Percentiles rank a stretch among this genome's conserved stretches.
These are phyloP conservation scores for Diaporthe citrichinensis DNA, from an alignment of 2,329 filamentous ascomycete species.

Conservation along the genomic window DNA sequence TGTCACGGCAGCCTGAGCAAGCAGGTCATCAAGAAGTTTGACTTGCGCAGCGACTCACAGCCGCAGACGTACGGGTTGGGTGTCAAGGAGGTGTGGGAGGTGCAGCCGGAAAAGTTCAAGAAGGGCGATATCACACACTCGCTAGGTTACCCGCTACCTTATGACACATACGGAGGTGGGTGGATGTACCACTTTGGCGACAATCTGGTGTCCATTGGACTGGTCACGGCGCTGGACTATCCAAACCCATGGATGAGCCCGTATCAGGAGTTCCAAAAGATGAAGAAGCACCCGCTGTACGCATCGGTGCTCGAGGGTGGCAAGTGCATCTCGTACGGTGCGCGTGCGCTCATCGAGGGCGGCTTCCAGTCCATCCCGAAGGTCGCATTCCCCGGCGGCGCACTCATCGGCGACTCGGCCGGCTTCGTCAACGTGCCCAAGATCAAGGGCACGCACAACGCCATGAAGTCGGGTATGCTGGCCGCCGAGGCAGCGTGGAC, in stretches of 20 bases:
- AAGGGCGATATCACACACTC: slow-evolving; percentile 89
- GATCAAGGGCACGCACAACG: slow-evolving; percentile 98
- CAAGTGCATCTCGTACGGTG: slow-evolving; percentile 97
- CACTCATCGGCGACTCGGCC: slow-evolving; percentile 94
- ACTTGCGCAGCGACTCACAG: slow-evolving; percentile 88
- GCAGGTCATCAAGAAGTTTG: slow-evolving; percentile 94
- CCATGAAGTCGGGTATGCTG: slow-evolving; percentile 97
- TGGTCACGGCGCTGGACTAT: slow-evolving; percentile 96
- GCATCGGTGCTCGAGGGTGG: slow-evolving; percentile 89
- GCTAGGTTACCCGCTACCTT: slow-evolving; percentile 91
- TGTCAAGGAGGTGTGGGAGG: slow-evolving; percentile 97
- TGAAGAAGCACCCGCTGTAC: slow-evolving; percentile 98
- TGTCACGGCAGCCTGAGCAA: slow-evolving; percentile 97
- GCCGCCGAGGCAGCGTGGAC: slow-evolving; percentile 91
- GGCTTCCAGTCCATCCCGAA: slow-evolving; percentile 99
- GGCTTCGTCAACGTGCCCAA: slow-evolving; percentile 98
- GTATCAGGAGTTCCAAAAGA: slow-evolving; percentile 96
- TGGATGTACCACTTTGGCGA: slow-evolving; percentile 99
- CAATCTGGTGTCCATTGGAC: slow-evolving; percentile 91
- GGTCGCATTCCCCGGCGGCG: slow-evolving; percentile 94
- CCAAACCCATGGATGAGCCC: slow-evolving; percentile 96
- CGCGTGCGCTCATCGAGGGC: slow-evolving; percentile 91
- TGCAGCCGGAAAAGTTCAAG: slow-evolving; percentile 91
- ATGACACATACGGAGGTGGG: slow-evolving; percentile 94
- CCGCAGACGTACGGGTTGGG: slow-evolving; percentile 96